Base-by-base conservation (phyloP, 192 early-diverging fungal species). In the Coemansia sp. region DNA sequence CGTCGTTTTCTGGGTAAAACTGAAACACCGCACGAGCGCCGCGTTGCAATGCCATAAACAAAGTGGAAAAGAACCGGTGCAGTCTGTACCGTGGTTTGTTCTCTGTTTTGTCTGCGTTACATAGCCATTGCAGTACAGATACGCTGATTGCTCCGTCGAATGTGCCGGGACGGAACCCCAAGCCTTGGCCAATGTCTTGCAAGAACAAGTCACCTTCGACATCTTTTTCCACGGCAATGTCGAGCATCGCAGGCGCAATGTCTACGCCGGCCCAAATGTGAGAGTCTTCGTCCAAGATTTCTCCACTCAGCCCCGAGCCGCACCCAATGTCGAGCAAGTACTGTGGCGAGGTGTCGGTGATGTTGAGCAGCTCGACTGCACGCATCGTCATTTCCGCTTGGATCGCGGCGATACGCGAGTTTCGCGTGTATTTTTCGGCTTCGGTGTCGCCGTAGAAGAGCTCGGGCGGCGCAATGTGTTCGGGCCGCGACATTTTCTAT, bases 191-290 rank as follows among this genome's bases (percentile, higher is more conserved):
- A 69, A 94, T 93, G 73, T 99, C 97, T 63, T 96, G 93, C 29
- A 97, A 74, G 51, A 98, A 92, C 63, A 99, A 78, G 78, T 99
- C 97, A 7, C 97, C 97, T 54, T 96, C 90, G 5, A 93, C 88
- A 64, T 96, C 94, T 62, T 93, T 81, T 29, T 96, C 93, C n/a
- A 81, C 76, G 4, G 97, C 97, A 18, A 98, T 92, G 41, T 94
- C 91, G 8, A 99, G 80, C 97, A 99, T 99, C 24, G 92, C 74
- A 4, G 90, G 88, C 16, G 93, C 89, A 65, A 99, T 94, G 71
- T 99, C 97, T 82, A 98, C 84, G 14, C 97, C 97, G 32, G 95
- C 93, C 97, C 97, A 99, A 35, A 91, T 64, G 66, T 99, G 96
- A n/a, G 93, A 94, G 48, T 92, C 89, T 60, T 97, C 97, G 27